Evolutionary conservation across 306 rosid species (phyloP).

Genomic region (Cucurbita maxima): DNA sequence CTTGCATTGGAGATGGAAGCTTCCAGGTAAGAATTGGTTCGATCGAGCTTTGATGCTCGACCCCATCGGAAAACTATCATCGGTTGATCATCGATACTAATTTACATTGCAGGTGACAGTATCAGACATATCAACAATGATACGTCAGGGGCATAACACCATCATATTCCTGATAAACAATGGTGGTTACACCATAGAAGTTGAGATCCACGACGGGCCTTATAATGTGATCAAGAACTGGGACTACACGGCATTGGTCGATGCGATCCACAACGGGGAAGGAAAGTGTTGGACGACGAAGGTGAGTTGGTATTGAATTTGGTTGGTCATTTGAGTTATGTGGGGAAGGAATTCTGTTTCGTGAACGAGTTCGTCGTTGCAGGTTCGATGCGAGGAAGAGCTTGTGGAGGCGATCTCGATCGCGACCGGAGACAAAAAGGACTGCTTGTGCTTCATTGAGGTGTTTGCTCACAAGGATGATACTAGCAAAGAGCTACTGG

Average conservation of each 20-base stretch:
- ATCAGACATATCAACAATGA: conserved; percentile 56
- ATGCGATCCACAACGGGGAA: conserved; percentile 53
- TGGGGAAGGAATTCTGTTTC: background rate
- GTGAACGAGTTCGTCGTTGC: background rate
- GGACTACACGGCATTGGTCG: conserved; percentile 46
- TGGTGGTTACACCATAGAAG: conserved; percentile 61
- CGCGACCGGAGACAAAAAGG: conserved; percentile 34
- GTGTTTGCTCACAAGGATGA: conserved; percentile 51
- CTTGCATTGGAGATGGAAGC: conserved; percentile 59
- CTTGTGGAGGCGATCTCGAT: conserved; percentile 30
- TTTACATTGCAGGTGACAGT: conserved; percentile 29
- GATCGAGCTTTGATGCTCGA: background rate
- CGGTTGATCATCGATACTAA: background rate
- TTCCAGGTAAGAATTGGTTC: conserved; percentile 27
- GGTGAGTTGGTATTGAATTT: conserved; percentile 13
- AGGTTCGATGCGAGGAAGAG: conserved; percentile 53
- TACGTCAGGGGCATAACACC: conserved; percentile 31
- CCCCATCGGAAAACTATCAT: background rate
- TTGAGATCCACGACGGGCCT: conserved; percentile 62
- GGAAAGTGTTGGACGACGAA: conserved; percentile 75
- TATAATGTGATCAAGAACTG: conserved; percentile 58
- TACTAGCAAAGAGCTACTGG: conserved; percentile 54
- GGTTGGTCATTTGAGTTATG: too few species aligned
- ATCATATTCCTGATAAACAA: conserved; percentile 53
- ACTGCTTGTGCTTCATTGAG: conserved; percentile 44